Evolutionary conservation across 2,329 filamentous ascomycete genomes (phyloP).

Genomic region (Atkinsonella hypoxylon): DNA sequence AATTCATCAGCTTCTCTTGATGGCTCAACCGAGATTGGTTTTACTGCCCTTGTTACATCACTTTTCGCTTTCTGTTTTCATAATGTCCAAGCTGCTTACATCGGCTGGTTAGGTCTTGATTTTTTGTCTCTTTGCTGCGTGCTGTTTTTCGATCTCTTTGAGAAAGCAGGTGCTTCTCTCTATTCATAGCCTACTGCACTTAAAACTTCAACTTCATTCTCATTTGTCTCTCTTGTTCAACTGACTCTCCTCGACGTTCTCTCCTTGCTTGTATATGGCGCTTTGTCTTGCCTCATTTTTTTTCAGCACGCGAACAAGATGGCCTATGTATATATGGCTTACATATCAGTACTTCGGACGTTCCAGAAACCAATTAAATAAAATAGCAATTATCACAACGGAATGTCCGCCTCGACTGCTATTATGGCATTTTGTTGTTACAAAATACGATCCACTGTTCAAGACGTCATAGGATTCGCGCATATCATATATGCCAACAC

Average conservation of each 20-base stretch:
- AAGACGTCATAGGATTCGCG: too few species aligned
- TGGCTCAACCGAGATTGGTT: neutral
- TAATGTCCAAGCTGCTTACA: neutral
- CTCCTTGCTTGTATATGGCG: neutral
- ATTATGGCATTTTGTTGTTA: neutral
- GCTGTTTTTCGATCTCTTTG: neutral
- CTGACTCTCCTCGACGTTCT: neutral
- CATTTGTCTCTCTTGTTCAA: neutral
- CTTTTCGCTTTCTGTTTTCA: neutral
- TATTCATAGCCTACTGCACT: too few species aligned
- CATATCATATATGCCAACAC: too few species aligned
- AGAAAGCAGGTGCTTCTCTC: too few species aligned
- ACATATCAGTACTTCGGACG: neutral
- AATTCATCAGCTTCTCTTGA: constrained; percentile 77
- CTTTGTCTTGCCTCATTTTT: neutral
- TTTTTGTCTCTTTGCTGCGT: neutral
- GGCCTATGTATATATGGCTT: neutral
- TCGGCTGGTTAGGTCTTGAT: neutral
- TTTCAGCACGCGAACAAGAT: neutral
- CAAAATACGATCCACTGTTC: neutral
- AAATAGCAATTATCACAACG: neutral
- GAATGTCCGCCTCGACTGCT: neutral
- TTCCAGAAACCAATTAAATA: neutral
- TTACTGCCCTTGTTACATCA: neutral
- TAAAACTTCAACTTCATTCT: neutral